These are phyloP conservation scores for Leptographium radiaticola DNA, from an alignment of 2,329 filamentous ascomycete species.

Conservation along the genomic window DNA sequence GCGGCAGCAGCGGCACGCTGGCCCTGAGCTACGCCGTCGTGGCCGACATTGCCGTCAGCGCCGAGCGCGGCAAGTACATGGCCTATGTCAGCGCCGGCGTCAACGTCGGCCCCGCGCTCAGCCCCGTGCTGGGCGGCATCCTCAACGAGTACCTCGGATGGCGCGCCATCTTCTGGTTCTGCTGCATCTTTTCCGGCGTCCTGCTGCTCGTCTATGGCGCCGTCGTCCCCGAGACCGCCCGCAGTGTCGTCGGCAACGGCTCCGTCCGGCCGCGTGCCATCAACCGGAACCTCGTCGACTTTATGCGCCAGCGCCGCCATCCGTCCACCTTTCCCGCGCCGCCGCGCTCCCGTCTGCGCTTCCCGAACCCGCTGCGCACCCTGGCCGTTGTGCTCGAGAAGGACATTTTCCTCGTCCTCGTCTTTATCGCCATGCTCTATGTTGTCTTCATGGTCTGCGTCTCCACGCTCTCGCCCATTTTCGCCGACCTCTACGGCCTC, in stretches of 20 bases:
- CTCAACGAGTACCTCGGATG: constrained; percentile 51
- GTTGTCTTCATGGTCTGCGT: constrained; percentile 41
- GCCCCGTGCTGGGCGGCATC: constrained; percentile 51
- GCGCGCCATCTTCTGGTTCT: constrained; percentile 59
- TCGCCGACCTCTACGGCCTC: constrained; percentile 37
- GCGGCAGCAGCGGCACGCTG: constrained; percentile 55
- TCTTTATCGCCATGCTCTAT: constrained; percentile 41
- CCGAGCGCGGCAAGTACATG: constrained; percentile 62
- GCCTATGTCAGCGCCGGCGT: constrained; percentile 48
- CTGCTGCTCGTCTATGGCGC: constrained; percentile 42
- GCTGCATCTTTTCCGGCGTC: constrained; percentile 37
- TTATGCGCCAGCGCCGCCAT: constrained; percentile 25
- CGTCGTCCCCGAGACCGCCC: constrained; percentile 45
- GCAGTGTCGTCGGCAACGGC: constrained; percentile 50
- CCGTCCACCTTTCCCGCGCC: constrained; percentile 16
- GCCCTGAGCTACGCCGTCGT: constrained; percentile 59
- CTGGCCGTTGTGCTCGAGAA: constrained; percentile 41
- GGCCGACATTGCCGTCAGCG: constrained; percentile 55
- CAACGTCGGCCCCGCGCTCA: constrained; percentile 40
- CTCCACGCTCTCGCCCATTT: constrained; percentile 38
- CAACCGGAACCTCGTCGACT: constrained; percentile 44
- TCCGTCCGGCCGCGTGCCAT: constrained; percentile 42
- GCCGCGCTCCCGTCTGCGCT: constrained; percentile 6
- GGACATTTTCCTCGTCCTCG: constrained; percentile 39
- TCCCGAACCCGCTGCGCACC: constrained; percentile 45